These are phyloP conservation scores for Elsinoe perseae DNA, from an alignment of 2,329 filamentous ascomycete species.

Conservation along the genomic window DNA sequence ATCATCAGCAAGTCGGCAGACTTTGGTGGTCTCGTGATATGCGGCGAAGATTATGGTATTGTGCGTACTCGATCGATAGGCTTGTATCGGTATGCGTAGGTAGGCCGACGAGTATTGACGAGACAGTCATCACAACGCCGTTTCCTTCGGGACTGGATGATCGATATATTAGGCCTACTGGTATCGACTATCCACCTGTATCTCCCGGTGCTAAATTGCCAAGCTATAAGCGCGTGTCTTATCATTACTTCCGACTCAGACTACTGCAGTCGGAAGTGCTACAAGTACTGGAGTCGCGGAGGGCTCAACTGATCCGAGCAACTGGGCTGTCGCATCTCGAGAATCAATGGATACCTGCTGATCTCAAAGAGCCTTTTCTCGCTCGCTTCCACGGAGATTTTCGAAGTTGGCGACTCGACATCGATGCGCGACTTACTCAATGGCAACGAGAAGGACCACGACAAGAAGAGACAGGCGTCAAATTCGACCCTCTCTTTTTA, in stretches of 20 bases:
- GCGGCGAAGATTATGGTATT: conserved; percentile 88
- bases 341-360: conserved; percentile 68
- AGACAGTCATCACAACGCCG: conserved; percentile 91
- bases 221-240: conserved; percentile 82
- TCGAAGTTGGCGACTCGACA: conserved; percentile 77
- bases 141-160: conserved; percentile 87
- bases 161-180: conserved; percentile 71
- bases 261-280: conserved; percentile 90
- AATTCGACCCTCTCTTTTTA: conserved; percentile 81
- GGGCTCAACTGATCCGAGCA: conserved; percentile 69
- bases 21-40: conserved; percentile 81
- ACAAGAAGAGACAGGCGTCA: conserved; percentile 71
- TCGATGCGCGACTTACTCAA: conserved; percentile 71
- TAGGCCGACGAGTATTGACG: conserved; percentile 87
- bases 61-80: conserved; percentile 89
- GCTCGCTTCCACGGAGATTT: conserved; percentile 70
- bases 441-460: conserved; percentile 82
- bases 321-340: conserved; percentile 51
- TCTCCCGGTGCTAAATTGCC: conserved; percentile 41
- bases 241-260: conserved; percentile 85
- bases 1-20: conserved; percentile 51
- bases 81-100: conserved; percentile 91
- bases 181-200: conserved; percentile 56
- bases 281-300: conserved; percentile 86
- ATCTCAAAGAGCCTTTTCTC: conserved; percentile 77